These are phyloP conservation scores for Penicillium ochrochloron DNA, from an alignment of 495 filamentous ascomycete species.

Conservation along the genomic window DNA sequence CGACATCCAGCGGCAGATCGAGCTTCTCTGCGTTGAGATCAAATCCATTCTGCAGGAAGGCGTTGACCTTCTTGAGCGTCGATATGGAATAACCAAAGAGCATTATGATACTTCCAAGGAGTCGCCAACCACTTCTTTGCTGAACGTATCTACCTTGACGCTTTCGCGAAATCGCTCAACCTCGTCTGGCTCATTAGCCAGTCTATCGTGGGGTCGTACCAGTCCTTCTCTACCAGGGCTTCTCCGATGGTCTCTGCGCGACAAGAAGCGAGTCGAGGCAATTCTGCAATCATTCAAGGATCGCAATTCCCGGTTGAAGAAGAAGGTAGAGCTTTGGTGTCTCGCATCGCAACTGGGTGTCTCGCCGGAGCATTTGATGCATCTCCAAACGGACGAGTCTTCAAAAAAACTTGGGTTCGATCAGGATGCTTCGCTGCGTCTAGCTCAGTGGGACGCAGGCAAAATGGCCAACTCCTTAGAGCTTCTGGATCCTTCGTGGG, in stretches of 20 bases:
- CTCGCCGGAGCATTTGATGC: slow-evolving; percentile 10
- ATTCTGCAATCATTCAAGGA: slow-evolving; percentile 7
- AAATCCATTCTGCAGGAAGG: slow-evolving; percentile 9
- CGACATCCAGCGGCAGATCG: slow-evolving; percentile 12
- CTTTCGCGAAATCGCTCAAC: slow-evolving; percentile 1
- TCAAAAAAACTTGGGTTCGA: slow-evolving; percentile 4
- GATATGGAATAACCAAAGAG: slow-evolving; percentile 1
- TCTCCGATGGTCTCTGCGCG: slow-evolving; percentile 7
- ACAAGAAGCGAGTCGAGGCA: slow-evolving; percentile 10
- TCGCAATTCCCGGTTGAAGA: slow-evolving; percentile 12
- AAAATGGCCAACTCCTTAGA: not conserved
- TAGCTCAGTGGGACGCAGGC: slow-evolving; percentile 6
- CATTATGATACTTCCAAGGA: not conserved
- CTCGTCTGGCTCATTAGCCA: not conserved
- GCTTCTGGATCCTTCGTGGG: slow-evolving; percentile 7
- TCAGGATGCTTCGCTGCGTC: slow-evolving; percentile 10
- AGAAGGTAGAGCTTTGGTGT: slow-evolving; percentile 9
- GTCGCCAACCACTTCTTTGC: not conserved
- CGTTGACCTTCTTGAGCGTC: slow-evolving; percentile 6
- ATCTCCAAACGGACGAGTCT: slow-evolving; percentile 7
- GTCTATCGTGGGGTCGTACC: not conserved
- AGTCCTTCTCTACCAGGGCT: slow-evolving; percentile 5
- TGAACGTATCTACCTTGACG: not conserved
- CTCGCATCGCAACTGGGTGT: slow-evolving; percentile 9
- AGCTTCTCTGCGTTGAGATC: slow-evolving; percentile 11